These are phyloP conservation scores for Boletellus deceptivus DNA, from an alignment of 1,284 basidiomycete genomes.

Conservation along the genomic window DNA sequence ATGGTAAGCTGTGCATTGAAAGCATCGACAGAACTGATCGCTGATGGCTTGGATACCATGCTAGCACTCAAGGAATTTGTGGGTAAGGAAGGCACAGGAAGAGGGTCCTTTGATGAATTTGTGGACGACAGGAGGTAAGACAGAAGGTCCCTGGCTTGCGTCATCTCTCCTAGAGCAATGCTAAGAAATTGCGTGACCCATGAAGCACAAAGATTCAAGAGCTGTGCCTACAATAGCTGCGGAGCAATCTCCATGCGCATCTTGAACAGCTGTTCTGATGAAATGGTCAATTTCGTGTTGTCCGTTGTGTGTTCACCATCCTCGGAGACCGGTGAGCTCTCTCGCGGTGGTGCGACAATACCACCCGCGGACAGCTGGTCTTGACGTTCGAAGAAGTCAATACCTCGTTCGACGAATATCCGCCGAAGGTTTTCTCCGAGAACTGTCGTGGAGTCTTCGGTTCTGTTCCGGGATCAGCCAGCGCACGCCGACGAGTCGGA, in stretches of 20 bases:
- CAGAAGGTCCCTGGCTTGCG: slow-evolving; percentile 67
- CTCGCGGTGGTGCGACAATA: slow-evolving; percentile 22
- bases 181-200: slow-evolving; percentile 39
- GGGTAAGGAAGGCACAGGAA: slow-evolving; percentile 22
- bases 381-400: slow-evolving; percentile 68
- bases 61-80: slow-evolving; percentile 55
- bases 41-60: slow-evolving; percentile 58
- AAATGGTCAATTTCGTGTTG: slow-evolving; percentile 49
- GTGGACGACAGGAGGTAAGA: slow-evolving; percentile 50
- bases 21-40: slow-evolving; percentile 66
- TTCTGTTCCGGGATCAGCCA: slow-evolving; percentile 35
- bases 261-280: slow-evolving; percentile 66
- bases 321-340: slow-evolving; percentile 25
- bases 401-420: slow-evolving; percentile 68
- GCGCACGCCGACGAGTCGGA: slow-evolving; percentile 11
- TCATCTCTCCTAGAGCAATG: slow-evolving; percentile 73
- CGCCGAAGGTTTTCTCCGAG: slow-evolving; percentile 64
- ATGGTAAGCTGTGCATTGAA: slow-evolving; percentile 73
- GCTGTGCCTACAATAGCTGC: slow-evolving; percentile 59
- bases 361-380: slow-evolving; percentile 32
- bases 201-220: background rate
- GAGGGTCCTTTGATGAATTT: slow-evolving; percentile 22
- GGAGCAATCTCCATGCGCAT: slow-evolving; percentile 70
- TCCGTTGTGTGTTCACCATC: slow-evolving; percentile 33
- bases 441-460: slow-evolving; percentile 50